phyloP scores from a whole-genome alignment of 352 stramenopile genomes.

The Pythium dissotocum region DNA sequence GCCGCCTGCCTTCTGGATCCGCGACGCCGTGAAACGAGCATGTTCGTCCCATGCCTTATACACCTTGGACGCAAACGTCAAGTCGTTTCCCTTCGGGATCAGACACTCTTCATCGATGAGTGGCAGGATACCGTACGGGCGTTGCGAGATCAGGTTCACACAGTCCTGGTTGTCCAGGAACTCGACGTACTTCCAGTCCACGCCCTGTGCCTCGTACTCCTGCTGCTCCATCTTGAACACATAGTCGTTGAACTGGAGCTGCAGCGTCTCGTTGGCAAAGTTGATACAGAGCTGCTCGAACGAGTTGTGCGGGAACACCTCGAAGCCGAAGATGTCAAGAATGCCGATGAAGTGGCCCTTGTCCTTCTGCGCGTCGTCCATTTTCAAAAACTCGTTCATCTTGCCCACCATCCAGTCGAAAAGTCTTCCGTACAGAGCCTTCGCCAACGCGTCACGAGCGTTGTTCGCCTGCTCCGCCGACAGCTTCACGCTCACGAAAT shows the following conservation, averaged over 20 bases:
- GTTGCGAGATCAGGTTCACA: constrained; percentile 90
- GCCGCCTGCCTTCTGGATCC: constrained; percentile 72
- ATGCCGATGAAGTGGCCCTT: constrained; percentile 88
- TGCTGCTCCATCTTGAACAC: constrained; percentile 87
- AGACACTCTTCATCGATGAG: constrained; percentile 90
- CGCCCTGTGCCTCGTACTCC: constrained; percentile 81
- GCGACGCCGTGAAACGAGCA: constrained; percentile 64
- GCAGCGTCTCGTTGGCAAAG: constrained; percentile 88
- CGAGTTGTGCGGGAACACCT: constrained; percentile 90
- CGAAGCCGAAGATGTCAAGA: constrained; percentile 93
- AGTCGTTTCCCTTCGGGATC: constrained; percentile 84
- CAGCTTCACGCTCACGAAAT: constrained; percentile 87
- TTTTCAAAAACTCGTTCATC: constrained; percentile 85
- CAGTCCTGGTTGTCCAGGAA: constrained; percentile 89
- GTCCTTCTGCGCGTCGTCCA: constrained; percentile 72
- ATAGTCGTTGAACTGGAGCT: constrained; percentile 90
- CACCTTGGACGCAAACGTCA: constrained; percentile 79
- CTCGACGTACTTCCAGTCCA: constrained; percentile 85
- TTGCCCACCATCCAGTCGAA: constrained; percentile 91
- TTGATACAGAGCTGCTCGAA: constrained; percentile 93
- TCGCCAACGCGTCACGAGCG: constrained; percentile 77
- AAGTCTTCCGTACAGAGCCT: constrained; percentile 86
- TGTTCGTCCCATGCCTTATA: constrained; percentile 69
- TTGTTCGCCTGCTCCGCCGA: constrained; percentile 83
- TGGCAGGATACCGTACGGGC: constrained; percentile 76